Evolutionary conservation across 306 rosid species (phyloP).

Genomic region (Cajanus cajan): DNA sequence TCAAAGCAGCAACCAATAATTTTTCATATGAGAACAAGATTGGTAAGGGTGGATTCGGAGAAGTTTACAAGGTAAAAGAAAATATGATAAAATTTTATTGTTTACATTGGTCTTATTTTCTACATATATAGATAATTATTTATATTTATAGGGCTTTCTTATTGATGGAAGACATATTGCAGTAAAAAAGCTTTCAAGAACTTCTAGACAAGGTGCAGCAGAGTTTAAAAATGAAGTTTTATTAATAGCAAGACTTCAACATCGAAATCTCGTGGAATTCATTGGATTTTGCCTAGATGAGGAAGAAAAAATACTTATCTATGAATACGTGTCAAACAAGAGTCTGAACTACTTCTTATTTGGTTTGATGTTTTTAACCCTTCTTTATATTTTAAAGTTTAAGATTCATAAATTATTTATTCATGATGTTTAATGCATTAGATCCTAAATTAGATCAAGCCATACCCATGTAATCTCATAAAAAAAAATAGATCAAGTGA

Average conservation of each 20-base stretch:
- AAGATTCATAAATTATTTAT: not conserved
- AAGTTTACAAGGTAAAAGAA: not conserved
- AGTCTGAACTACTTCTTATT: not conserved
- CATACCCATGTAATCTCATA: too few relatives aligned
- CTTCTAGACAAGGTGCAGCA: not conserved
- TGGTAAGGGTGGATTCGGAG: slow-evolving; percentile 17
- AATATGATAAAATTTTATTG: not conserved
- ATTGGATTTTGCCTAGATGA: not conserved
- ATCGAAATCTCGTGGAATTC: not conserved
- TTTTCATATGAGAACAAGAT: slow-evolving; percentile 16
- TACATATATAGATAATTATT: not conserved
- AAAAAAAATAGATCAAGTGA: not conserved
- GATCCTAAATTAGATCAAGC: too few relatives aligned
- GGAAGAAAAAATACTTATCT: slow-evolving; percentile 8
- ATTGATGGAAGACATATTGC: not conserved
- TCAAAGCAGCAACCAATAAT: slow-evolving; percentile 14
- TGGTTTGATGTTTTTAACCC: not conserved
- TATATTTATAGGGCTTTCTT: not conserved
- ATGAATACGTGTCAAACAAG: not conserved
- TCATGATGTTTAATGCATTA: not conserved
- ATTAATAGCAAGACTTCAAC: not conserved
- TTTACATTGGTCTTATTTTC: not conserved
- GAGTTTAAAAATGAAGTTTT: not conserved
- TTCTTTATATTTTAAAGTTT: not conserved
- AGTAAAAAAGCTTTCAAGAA: not conserved